These are phyloP conservation scores for Xylaria curta DNA, from an alignment of 495 filamentous ascomycete genomes.

Conservation along the genomic window DNA sequence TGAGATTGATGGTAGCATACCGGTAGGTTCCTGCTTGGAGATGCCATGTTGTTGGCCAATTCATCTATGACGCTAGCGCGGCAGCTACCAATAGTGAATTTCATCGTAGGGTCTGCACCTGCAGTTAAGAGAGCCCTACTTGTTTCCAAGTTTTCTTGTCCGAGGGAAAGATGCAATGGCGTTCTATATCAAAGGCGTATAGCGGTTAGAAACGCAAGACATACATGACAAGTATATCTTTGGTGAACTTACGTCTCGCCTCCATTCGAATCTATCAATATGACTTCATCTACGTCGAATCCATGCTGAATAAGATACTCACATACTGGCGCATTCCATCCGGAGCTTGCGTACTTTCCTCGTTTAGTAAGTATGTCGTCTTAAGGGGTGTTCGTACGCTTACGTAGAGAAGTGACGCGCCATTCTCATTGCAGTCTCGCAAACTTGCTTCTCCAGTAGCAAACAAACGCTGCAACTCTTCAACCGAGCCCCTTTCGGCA, in stretches of 20 bases:
- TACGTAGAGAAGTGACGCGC: slow-evolving; percentile 16
- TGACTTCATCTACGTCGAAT: slow-evolving; percentile 21
- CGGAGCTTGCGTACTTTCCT: slow-evolving; percentile 15
- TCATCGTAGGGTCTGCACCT: slow-evolving; percentile 17
- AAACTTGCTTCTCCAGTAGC: slow-evolving; percentile 11
- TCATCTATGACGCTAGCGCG: slow-evolving; percentile 14
- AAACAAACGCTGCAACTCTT: slow-evolving; percentile 12
- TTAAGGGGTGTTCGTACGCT: not conserved
- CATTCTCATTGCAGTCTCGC: slow-evolving; percentile 17
- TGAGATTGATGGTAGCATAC: not conserved
- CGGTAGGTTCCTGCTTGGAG: not conserved
- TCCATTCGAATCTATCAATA: slow-evolving; percentile 10
- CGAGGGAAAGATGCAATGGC: slow-evolving; percentile 17
- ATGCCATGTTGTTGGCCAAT: slow-evolving; percentile 11
- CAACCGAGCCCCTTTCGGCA: slow-evolving; percentile 11
- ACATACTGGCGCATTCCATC: slow-evolving; percentile 11
- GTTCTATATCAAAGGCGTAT: slow-evolving; percentile 9
- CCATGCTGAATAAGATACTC: slow-evolving; percentile 14
- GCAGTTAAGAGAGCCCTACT: slow-evolving; percentile 9
- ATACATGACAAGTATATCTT: not conserved
- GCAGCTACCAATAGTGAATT: not conserved
- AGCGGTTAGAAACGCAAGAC: not conserved
- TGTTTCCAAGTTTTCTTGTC: slow-evolving; percentile 11
- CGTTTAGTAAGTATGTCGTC: slow-evolving; percentile 5
- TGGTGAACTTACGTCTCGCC: slow-evolving; percentile 13